These are phyloP conservation scores for Corymbia calophylla DNA, from an alignment of 441 rosid species.

Conservation along the genomic window DNA sequence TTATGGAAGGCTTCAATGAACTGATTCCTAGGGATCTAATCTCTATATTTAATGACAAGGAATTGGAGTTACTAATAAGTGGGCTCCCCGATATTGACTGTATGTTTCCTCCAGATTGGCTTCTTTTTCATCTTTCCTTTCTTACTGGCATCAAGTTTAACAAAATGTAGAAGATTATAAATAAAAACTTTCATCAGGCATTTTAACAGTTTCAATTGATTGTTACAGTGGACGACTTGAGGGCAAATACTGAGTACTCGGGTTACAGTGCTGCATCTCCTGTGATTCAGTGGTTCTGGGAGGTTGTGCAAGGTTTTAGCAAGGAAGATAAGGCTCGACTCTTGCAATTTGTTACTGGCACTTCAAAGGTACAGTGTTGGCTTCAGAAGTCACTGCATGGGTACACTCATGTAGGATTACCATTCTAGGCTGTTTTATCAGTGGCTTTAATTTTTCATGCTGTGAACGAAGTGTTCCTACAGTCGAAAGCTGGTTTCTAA, in stretches of 20 bases:
- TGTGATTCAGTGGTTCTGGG: slow-evolving; percentile 97
- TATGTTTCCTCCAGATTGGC: slow-evolving; percentile 24
- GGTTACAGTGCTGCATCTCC: slow-evolving; percentile 91
- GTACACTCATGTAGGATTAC: background rate
- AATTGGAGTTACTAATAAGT: slow-evolving; percentile 82
- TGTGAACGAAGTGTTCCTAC: background rate
- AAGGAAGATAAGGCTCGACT: slow-evolving; percentile 97
- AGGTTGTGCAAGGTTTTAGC: slow-evolving; percentile 89
- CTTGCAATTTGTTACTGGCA: slow-evolving; percentile 94
- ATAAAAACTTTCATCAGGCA: background rate
- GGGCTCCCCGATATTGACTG: slow-evolving; percentile 97
- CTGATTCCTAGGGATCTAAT: slow-evolving; percentile 69
- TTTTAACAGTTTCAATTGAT: background rate
- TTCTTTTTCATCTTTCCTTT: background rate
- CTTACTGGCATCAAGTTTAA: background rate
- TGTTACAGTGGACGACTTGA: slow-evolving; percentile 85
- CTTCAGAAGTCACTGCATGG: background rate
- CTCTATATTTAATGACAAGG: slow-evolving; percentile 89
- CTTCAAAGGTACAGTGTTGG: slow-evolving; percentile 64
- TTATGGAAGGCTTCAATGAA: slow-evolving; percentile 82
- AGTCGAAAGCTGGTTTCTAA: background rate
- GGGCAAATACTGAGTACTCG: slow-evolving; percentile 85
- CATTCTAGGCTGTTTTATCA: background rate
- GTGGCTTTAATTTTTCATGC: background rate
- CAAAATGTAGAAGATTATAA: background rate